These are phyloP conservation scores for Phialemoniopsis sp. DNA, from an alignment of 2,329 filamentous ascomycete genomes.

Conservation along the genomic window DNA sequence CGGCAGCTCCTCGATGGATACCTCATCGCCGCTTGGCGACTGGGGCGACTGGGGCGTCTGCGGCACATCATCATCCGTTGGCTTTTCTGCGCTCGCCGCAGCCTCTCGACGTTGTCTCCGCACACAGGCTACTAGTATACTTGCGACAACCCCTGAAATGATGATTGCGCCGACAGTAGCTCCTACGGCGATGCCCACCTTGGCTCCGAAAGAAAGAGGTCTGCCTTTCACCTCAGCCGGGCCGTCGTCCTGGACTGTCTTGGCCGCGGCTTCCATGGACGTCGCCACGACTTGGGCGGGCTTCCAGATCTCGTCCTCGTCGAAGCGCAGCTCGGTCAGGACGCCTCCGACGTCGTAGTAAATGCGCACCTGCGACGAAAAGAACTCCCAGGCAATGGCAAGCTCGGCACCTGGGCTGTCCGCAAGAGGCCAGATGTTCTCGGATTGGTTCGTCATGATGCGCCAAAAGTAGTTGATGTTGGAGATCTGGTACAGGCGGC, in stretches of 20 bases:
- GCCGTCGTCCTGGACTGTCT: too few species aligned
- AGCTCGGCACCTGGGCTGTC: slow-evolving; percentile 21
- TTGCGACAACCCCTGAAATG: slow-evolving; percentile 18
- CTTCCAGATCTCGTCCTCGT: slow-evolving; percentile 22
- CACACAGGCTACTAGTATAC: too few species aligned
- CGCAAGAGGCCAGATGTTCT: slow-evolving; percentile 21
- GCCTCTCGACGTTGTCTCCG: too few species aligned
- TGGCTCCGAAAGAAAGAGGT: slow-evolving; percentile 24
- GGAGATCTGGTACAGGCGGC: slow-evolving; percentile 21
- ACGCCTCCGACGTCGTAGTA: slow-evolving; percentile 27
- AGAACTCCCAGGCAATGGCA: slow-evolving; percentile 20
- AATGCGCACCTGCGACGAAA: slow-evolving; percentile 17
- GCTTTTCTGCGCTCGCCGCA: too few species aligned
- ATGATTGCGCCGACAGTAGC: slow-evolving; percentile 25
- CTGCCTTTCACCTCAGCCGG: too few species aligned
- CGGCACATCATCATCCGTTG: too few species aligned
- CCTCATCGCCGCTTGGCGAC: too few species aligned
- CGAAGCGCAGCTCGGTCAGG: slow-evolving; percentile 23
- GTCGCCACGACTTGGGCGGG: slow-evolving; percentile 16
- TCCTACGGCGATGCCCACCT: slow-evolving; percentile 27
- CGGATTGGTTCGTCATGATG: slow-evolving; percentile 13
- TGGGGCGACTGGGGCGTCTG: too few species aligned
- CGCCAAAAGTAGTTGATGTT: slow-evolving; percentile 22
- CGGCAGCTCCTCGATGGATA: too few species aligned
- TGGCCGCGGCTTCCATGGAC: too few species aligned